Evolutionary conservation across 2,329 filamentous ascomycete genomes (phyloP), one percentile per base, ranked within the genome.

Genomic region (Epichloe baconii): DNA sequence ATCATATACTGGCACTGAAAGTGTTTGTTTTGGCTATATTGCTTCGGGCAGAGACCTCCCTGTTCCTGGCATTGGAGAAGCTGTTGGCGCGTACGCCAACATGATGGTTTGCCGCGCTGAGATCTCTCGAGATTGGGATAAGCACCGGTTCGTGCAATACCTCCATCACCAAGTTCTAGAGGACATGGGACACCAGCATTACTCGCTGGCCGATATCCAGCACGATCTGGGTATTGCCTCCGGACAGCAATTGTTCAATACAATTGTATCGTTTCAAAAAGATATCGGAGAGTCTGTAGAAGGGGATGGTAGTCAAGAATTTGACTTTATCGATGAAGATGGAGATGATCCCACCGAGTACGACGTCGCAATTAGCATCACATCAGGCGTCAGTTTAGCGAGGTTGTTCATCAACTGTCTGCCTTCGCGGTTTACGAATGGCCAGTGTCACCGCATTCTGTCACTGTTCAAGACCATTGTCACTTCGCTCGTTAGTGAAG

Each of bases 21-120:
- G 76, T 41, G 68, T 78, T 0, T 74, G 71, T 34, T 80, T 79
- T 53, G 77, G 77, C 1, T 75, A 78, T 51, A 68, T 78, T 0
- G 61, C 75, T 3, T 75, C 74, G 0, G 77, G 77, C 2, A 67
- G 78, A 14, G 76, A 80, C 53, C 67, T 72, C 4, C 69, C 74
- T 1, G 64, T 80, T 1, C 62, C 67, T 2, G 68, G 70, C 1
- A 71, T 79, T 11, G 66, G 72, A 2, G 65, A 71, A 3, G 70
- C 75, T 2, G 68, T 75, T 11, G 77, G 78, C 0, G 67, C 70
- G 10, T 74, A 78, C 46, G 74, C 79, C 53, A 78, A 77, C 50
- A 77, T 79, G 70, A 66, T 80, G 3, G 71, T 76, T 44, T 77
- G 71, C 52, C 69, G 71, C 5, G 64, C 77, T 4, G 59, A 64